These are phyloP conservation scores for Aspergillus sclerotialis DNA, from an alignment of 2,329 filamentous ascomycete species.

Conservation along the genomic window DNA sequence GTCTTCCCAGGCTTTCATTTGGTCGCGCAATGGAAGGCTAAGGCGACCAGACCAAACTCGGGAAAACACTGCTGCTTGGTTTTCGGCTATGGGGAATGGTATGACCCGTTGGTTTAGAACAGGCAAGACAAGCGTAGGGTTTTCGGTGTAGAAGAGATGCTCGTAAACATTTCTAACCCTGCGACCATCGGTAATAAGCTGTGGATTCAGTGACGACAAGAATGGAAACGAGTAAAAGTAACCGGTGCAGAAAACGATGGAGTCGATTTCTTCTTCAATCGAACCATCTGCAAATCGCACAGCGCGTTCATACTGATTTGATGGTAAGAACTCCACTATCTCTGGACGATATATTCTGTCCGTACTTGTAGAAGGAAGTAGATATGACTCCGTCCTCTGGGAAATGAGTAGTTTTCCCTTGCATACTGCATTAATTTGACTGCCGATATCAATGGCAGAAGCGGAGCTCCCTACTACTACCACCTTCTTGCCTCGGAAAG, in stretches of 20 bases:
- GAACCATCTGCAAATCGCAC: constrained; percentile 62
- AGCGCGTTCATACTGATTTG: constrained; percentile 45
- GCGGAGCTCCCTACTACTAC: constrained; percentile 78
- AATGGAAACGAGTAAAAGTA: constrained; percentile 85
- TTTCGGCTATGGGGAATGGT: constrained; percentile 76
- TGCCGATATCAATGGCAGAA: constrained; percentile 75
- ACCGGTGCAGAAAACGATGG: constrained; percentile 79
- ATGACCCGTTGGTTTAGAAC: constrained; percentile 74
- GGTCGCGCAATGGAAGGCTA: constrained; percentile 51
- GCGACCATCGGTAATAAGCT: constrained; percentile 60
- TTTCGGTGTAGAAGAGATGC: constrained; percentile 67
- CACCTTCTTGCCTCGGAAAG: constrained; percentile 64
- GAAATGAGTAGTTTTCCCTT: constrained; percentile 58
- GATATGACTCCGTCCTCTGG: constrained; percentile 45
- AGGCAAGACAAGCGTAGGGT: constrained; percentile 73
- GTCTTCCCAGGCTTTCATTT: constrained; percentile 65
- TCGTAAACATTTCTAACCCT: constrained; percentile 68
- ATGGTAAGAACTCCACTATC: constrained; percentile 49
- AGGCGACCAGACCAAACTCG: constrained; percentile 70
- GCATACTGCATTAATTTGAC: constrained; percentile 62
- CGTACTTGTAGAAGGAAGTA: constrained; percentile 32
- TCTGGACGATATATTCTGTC: constrained; percentile 53
- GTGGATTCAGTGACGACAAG: constrained; percentile 42
- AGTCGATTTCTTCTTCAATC: constrained; percentile 62
- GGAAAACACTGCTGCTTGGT: constrained; percentile 69